Conservation (phyloP, 495 filamentous ascomycete species). For the Penicillium silybi region DNA sequence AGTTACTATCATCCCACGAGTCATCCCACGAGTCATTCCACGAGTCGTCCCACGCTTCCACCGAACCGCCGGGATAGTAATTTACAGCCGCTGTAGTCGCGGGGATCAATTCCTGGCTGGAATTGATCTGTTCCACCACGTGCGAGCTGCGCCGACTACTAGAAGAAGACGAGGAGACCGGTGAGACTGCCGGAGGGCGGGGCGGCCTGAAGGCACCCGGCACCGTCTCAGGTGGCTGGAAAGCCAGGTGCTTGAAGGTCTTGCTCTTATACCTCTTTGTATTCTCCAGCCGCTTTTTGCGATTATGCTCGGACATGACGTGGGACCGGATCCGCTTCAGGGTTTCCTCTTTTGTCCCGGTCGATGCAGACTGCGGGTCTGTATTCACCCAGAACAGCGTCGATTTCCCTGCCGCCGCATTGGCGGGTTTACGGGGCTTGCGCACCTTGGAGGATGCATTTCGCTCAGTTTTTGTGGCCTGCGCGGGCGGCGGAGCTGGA, state of each 20-base stretch:
- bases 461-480: conserved; percentile 16
- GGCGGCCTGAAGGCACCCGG: conserved; percentile 17
- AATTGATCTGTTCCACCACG: conserved; percentile 2
- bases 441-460: conserved; percentile 32
- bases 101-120: conserved; percentile 13
- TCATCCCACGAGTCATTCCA: conserved; percentile 11
- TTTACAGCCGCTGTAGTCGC: background rate
- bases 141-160: conserved; percentile 12
- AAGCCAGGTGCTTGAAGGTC: conserved; percentile 42
- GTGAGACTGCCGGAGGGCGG: conserved; percentile 4
- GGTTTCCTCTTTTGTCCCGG: conserved; percentile 41
- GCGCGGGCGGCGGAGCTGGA: background rate
- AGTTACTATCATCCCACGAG: conserved; percentile 7
- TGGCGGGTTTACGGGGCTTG: conserved; percentile 38
- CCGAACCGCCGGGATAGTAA: conserved; percentile 10
- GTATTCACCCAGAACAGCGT: conserved; percentile 47
- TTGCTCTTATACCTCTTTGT: conserved; percentile 44
- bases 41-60: background rate
- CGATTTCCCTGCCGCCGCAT: conserved; percentile 34
- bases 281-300: conserved; percentile 44
- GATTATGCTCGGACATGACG: conserved; percentile 51
- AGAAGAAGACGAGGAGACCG: conserved; percentile 9
- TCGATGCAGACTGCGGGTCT: conserved; percentile 36
- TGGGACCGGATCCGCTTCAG: conserved; percentile 48
- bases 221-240: conserved; percentile 31